A percentile compares a stretch with the other conserved stretches of the same genome.
Evolutionary conservation across 345 rosid genomes (phyloP).

Genomic region (Abelmoschus esculentus): DNA sequence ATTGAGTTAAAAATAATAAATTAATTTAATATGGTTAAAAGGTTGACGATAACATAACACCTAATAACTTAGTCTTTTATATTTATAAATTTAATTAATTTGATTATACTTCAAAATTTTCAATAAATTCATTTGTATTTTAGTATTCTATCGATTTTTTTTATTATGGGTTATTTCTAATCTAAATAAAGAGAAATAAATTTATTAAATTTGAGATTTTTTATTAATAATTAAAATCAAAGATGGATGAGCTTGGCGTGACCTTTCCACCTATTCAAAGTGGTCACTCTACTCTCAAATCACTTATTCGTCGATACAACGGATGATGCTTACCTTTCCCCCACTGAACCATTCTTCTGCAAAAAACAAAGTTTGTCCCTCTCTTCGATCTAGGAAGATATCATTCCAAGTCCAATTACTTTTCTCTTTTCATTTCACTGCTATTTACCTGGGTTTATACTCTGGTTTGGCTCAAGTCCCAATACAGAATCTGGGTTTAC

Average conservation of each 20-base stretch:
- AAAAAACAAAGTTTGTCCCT: background rate
- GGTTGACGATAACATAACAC: no score
- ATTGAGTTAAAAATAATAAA: no score
- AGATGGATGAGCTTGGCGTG: no score
- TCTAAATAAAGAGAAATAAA: no score
- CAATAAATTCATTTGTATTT: no score
- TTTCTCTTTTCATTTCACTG: background rate
- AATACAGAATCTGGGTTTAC: background rate
- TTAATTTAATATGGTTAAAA: no score
- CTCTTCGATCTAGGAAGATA: background rate
- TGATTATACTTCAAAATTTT: no score
- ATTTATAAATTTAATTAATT: no score
- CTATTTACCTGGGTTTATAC: background rate
- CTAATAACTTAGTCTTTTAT: no score
- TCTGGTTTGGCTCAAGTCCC: background rate
- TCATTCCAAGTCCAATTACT: background rate
- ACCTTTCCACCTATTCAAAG: background rate
- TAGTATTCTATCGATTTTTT: no score
- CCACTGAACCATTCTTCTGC: background rate
- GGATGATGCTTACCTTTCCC: slow-evolving; percentile 1
- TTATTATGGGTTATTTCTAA: no score
- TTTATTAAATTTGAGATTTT: no score
- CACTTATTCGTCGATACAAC: background rate
- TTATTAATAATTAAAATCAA: background rate
- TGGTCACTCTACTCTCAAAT: background rate